phyloP scores from a whole-genome alignment of 192 early-diverging fungal genomes.

The Anaeromyces robustus region DNA sequence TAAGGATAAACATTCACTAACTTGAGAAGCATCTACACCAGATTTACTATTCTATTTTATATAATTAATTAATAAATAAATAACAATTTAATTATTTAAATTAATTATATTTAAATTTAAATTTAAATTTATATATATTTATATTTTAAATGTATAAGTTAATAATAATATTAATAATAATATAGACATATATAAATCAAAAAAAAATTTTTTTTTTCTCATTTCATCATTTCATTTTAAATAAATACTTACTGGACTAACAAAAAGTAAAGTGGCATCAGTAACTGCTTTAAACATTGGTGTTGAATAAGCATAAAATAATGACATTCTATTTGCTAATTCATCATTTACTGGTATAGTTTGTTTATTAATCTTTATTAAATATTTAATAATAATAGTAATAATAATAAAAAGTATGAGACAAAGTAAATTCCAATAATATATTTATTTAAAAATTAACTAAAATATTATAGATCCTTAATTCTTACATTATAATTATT shows the following conservation, averaged over 20 bases:
- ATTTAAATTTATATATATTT: not conserved
- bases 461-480: no score
- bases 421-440: no score
- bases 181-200: no score
- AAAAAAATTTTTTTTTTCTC: no score
- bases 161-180: no score
- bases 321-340: conserved; percentile 81
- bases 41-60: not conserved
- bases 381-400: conserved; percentile 7
- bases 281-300: conserved; percentile 83
- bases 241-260: conserved; percentile 37
- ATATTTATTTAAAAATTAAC: no score
- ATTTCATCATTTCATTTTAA: no score
- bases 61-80: not conserved
- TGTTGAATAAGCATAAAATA: conserved; percentile 91
- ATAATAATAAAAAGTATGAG: no score
- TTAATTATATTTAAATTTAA: no score
- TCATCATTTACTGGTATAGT: conserved; percentile 61
- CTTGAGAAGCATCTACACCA: not conserved
- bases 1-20: conserved; percentile 58
- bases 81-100: no score
- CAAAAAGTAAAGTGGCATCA: conserved; percentile 56
- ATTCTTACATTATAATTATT: conserved; percentile 23
- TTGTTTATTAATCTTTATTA: conserved; percentile 9
- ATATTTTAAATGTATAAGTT: no score